phyloP scores from a whole-genome alignment of 2,329 filamentous ascomycete species.

The Phaeosphaeria sp. region DNA sequence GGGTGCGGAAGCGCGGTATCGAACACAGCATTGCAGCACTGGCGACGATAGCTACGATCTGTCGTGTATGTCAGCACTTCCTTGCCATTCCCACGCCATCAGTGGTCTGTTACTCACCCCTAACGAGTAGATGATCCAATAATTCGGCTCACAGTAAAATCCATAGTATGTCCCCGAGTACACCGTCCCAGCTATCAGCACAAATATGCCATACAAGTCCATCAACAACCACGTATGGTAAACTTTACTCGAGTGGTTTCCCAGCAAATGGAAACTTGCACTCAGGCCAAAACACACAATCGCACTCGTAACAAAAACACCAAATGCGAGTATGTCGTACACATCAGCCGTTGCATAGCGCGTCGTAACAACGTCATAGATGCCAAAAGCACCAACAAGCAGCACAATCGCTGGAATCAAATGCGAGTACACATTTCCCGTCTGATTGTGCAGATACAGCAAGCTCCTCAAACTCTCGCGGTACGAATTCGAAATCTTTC shows the following conservation, averaged over 20 bases:
- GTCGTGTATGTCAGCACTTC: not conserved
- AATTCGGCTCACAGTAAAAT: constrained; percentile 7
- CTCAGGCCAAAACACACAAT: constrained; percentile 8
- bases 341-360: constrained; percentile 5
- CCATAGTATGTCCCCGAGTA: constrained; percentile 12
- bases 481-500: constrained; percentile 4
- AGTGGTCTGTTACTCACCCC: not conserved
- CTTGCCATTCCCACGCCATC: too few relatives aligned
- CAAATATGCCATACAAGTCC: constrained; percentile 10
- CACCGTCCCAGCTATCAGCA: constrained; percentile 10
- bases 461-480: constrained; percentile 8
- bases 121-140: constrained; percentile 6
- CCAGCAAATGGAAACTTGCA: constrained; percentile 10
- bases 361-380: constrained; percentile 1
- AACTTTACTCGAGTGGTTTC: constrained; percentile 6
- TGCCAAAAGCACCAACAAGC: not conserved
- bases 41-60: constrained; percentile 4
- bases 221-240: constrained; percentile 8
- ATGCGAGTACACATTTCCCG: constrained; percentile 9
- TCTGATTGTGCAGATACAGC: constrained; percentile 9
- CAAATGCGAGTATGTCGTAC: constrained; percentile 6
- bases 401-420: constrained; percentile 2
- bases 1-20: constrained; percentile 6
- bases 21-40: constrained; percentile 7
- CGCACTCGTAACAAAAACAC: constrained; percentile 4